Conservation (phyloP, 2,329 filamentous ascomycete species). For the Arthroderma sp. region DNA sequence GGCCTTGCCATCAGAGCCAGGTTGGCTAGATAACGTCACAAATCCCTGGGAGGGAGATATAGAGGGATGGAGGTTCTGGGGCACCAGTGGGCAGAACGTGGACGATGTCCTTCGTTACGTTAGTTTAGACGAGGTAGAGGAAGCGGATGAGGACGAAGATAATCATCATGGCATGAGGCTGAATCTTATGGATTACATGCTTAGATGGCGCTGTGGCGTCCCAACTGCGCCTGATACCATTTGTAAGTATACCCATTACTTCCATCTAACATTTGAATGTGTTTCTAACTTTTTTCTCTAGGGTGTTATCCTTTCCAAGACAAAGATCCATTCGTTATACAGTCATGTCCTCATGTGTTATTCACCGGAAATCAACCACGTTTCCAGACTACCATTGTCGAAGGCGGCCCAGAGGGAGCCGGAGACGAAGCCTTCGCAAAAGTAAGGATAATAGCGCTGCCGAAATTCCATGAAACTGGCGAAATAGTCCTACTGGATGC, state of each 20-base stretch:
- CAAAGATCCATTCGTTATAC: constrained; percentile 78
- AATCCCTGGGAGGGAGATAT: constrained; percentile 90
- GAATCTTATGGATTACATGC: constrained; percentile 87
- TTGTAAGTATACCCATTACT: constrained; percentile 47
- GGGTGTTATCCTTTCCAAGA: constrained; percentile 96
- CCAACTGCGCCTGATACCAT: constrained; percentile 93
- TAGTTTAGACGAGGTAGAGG: constrained; percentile 31
- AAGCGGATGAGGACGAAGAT: constrained; percentile 21
- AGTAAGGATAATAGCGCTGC: constrained; percentile 70
- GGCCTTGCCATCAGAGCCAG: constrained; percentile 34
- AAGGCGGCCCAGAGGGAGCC: constrained; percentile 27
- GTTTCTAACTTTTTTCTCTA: constrained; percentile 25
- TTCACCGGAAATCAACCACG: constrained; percentile 75
- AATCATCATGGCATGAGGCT: constrained; percentile 55
- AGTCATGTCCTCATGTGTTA: constrained; percentile 77
- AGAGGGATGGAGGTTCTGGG: constrained; percentile 78
- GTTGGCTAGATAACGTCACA: constrained; percentile 79
- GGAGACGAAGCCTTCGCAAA: constrained; percentile 30
- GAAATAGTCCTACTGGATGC: constrained; percentile 74
- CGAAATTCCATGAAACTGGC: constrained; percentile 64
- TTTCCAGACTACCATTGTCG: constrained; percentile 60
- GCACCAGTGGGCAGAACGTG: constrained; percentile 81
- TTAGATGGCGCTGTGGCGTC: constrained; percentile 80
- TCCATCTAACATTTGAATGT: neutral
- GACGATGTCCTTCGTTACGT: constrained; percentile 92